Evolutionary conservation across 2,329 filamentous ascomycete genomes (phyloP).

Genomic region (Penicillium digitatum): DNA sequence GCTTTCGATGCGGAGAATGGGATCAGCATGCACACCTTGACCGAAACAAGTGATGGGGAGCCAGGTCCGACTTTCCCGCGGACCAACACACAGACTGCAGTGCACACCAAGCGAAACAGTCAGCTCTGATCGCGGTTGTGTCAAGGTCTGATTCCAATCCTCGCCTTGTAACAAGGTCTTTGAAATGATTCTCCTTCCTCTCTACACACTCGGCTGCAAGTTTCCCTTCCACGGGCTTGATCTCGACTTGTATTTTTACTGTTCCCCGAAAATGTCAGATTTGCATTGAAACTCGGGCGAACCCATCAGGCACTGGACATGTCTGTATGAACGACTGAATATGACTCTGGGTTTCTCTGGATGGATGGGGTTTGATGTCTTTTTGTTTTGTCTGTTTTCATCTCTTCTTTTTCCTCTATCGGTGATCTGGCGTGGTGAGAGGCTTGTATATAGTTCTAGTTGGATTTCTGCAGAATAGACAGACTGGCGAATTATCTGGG

Average conservation of each 20-base stretch:
- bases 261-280: slow-evolving; percentile 22
- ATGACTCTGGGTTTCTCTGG: slow-evolving; percentile 25
- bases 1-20: slow-evolving; percentile 81
- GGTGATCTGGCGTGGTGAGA: slow-evolving; percentile 15
- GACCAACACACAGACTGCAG: slow-evolving; percentile 25
- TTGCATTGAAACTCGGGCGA: slow-evolving; percentile 15
- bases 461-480: slow-evolving; percentile 10
- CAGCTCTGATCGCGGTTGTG: slow-evolving; percentile 20
- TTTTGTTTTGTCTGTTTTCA: slow-evolving; percentile 1
- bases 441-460: slow-evolving; percentile 23
- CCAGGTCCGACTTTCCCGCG: slow-evolving; percentile 36
- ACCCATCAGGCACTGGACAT: slow-evolving; percentile 25
- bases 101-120: slow-evolving; percentile 32
- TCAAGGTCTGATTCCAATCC: slow-evolving; percentile 10
- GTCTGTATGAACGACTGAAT: slow-evolving; percentile 28
- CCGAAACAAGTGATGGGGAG: slow-evolving; percentile 66
- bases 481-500: slow-evolving; percentile 1
- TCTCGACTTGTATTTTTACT: slow-evolving; percentile 26
- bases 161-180: slow-evolving; percentile 25
- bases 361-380: slow-evolving; percentile 18
- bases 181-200: slow-evolving; percentile 22
- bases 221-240: slow-evolving; percentile 3
- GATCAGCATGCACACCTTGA: slow-evolving; percentile 74
- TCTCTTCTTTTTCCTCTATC: slow-evolving; percentile 13
- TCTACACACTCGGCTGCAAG: slow-evolving; percentile 3